Evolutionary conservation across 768 basidiomycete species (phyloP).

Genomic region (Kwoniella dendrophila): DNA sequence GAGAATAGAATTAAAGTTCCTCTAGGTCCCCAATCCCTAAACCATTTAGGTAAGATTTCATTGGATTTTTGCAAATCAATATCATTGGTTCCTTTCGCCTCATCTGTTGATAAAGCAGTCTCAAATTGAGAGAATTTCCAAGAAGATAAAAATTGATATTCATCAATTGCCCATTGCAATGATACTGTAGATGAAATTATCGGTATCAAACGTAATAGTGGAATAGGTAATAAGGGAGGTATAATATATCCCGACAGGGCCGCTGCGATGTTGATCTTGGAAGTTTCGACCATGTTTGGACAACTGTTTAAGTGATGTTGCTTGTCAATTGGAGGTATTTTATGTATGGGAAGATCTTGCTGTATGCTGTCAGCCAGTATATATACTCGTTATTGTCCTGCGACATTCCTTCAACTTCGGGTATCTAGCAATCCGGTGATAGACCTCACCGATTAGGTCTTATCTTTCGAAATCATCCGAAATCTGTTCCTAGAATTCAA

Average conservation of each 20-base stretch:
- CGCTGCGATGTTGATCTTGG: conserved; percentile 1
- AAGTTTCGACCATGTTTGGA: conserved; percentile 6
- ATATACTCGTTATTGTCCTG: too few relatives aligned
- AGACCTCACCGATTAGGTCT: too few relatives aligned
- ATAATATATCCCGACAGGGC: conserved; percentile 10
- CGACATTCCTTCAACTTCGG: too few relatives aligned
- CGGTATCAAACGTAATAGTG: not conserved
- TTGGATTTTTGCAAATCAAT: not conserved
- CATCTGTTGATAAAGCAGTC: too few relatives aligned
- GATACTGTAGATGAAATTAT: conserved; percentile 8
- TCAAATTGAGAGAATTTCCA: not conserved
- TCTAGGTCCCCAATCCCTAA: conserved; percentile 3
- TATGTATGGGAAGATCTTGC: too few relatives aligned
- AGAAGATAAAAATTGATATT: conserved; percentile 15
- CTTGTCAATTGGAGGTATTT: too few relatives aligned
- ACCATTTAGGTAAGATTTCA: conserved; percentile 3
- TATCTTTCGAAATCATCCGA: too few relatives aligned
- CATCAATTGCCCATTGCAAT: conserved; percentile 16
- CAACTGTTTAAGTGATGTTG: not conserved
- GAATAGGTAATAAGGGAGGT: conserved; percentile 5
- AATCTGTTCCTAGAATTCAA: too few relatives aligned
- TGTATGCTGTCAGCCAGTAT: too few relatives aligned
- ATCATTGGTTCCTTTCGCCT: too few relatives aligned
- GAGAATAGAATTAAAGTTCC: not conserved
- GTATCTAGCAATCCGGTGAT: too few relatives aligned